Percentiles rank a stretch among this genome's conserved stretches.
Evolutionary conservation across 768 basidiomycete species (phyloP).

Genomic region (Exidia glandulosa): DNA sequence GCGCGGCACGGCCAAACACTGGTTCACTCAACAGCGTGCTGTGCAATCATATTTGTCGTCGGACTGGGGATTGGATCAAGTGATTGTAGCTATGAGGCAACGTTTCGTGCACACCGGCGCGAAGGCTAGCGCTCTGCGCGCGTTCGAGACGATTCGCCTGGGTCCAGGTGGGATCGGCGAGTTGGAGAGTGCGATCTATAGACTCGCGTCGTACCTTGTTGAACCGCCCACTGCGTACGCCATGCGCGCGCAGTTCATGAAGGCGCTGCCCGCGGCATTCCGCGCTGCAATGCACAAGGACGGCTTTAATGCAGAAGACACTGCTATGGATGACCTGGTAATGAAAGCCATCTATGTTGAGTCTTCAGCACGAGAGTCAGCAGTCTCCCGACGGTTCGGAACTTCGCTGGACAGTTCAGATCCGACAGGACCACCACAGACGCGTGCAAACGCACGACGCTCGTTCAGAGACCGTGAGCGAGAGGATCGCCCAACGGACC

Average conservation of each 20-base stretch:
- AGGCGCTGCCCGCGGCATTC: not conserved
- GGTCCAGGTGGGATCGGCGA: not conserved
- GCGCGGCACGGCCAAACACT: too few species aligned
- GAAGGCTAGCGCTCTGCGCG: not conserved
- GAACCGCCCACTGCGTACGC: not conserved
- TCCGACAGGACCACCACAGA: not conserved
- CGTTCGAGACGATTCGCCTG: not conserved
- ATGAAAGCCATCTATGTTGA: not conserved
- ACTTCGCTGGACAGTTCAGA: not conserved
- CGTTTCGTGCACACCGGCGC: not conserved
- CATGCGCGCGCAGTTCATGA: not conserved
- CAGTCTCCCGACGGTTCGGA: not conserved
- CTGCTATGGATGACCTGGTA: not conserved
- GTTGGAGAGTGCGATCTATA: not conserved
- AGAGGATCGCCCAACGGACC: too few species aligned
- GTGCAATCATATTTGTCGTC: too few species aligned
- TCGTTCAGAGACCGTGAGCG: too few species aligned
- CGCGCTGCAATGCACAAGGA: not conserved
- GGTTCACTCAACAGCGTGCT: too few species aligned
- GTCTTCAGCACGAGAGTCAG: not conserved
- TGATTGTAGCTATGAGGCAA: not conserved
- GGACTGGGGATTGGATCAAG: not conserved
- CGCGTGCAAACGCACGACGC: too few species aligned
- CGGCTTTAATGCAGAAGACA: not conserved
- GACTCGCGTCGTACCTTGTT: not conserved